Percentiles rank a stretch among this genome's conserved stretches.
Conservation (phyloP, 2,329 filamentous ascomycete genomes). For the Beauveria sp. region DNA sequence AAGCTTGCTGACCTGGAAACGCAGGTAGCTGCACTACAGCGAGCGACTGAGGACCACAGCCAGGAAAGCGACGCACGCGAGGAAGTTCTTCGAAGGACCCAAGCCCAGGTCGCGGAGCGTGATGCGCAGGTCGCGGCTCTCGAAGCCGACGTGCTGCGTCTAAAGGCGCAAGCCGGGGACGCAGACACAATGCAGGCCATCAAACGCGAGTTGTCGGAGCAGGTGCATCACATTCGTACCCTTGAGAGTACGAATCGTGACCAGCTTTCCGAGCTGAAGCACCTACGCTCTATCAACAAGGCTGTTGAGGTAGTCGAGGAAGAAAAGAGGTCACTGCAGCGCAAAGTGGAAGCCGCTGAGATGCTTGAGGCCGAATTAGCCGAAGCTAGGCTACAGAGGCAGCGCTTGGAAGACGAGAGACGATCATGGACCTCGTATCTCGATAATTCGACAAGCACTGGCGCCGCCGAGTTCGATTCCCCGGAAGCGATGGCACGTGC, state of each 20-base stretch:
- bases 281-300: conserved; percentile 72
- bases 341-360: conserved; percentile 67
- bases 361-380: conserved; percentile 67
- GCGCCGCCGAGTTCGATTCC: conserved; percentile 71
- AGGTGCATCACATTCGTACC: conserved; percentile 81
- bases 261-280: conserved; percentile 70
- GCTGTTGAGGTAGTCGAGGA: conserved; percentile 93
- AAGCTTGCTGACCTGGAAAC: conserved; percentile 47
- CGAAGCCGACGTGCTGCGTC: conserved; percentile 72
- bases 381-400: conserved; percentile 74
- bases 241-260: conserved; percentile 76
- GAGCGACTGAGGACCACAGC: conserved; percentile 49
- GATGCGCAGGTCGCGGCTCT: conserved; percentile 66
- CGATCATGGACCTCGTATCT: conserved; percentile 82
- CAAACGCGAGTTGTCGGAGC: conserved; percentile 80
- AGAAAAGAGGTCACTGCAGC: conserved; percentile 78
- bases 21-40: conserved; percentile 38
- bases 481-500: conserved; percentile 82
- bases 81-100: conserved; percentile 48
- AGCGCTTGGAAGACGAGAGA: conserved; percentile 82
- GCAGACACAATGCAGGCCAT: conserved; percentile 79
- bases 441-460: conserved; percentile 54
- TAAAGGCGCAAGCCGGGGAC: conserved; percentile 83
- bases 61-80: conserved; percentile 51
- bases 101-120: conserved; percentile 59